These are phyloP conservation scores for Mytilinidion resinicola DNA, from an alignment of 495 filamentous ascomycete genomes.

Conservation along the genomic window DNA sequence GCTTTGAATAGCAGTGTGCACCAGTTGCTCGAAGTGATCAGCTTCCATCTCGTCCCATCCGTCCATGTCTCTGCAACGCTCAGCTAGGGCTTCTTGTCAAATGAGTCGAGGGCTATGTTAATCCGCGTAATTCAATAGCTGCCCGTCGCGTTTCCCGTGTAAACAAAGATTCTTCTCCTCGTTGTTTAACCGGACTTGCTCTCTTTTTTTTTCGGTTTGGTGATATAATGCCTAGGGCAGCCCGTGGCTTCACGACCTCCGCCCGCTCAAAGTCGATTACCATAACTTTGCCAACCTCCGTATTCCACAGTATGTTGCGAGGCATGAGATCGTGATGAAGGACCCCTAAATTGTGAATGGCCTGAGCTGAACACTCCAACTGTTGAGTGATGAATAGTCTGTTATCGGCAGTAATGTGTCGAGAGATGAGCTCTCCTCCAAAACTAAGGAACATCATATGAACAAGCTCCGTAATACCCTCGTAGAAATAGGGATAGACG, in stretches of 20 bases:
- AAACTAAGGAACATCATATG: conserved; percentile 37
- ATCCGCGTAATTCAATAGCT: too few species aligned
- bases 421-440: conserved; percentile 26
- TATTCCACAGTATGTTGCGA: conserved; percentile 29
- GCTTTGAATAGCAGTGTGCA: background rate
- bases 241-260: conserved; percentile 15
- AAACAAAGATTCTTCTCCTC: conserved; percentile 5
- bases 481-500: conserved; percentile 33
- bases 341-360: conserved; percentile 20
- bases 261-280: conserved; percentile 32
- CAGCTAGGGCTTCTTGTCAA: too few species aligned
- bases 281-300: conserved; percentile 16
- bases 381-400: background rate
- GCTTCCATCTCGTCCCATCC: background rate
- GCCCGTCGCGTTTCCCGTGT: conserved; percentile 5
- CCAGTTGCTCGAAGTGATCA: background rate
- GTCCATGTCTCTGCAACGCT: too few species aligned
- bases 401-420: conserved; percentile 11
- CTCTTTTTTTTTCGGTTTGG: conserved; percentile 18
- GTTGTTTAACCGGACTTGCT: conserved; percentile 2
- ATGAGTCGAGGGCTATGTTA: too few species aligned
- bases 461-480: conserved; percentile 33
- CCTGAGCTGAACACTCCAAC: conserved; percentile 10
- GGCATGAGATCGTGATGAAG: too few species aligned
- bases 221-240: conserved; percentile 15